A percentile compares a stretch with the other conserved stretches of the same genome.
phyloP scores from a whole-genome alignment of 768 basidiomycete genomes.

The Hydnomerulius pinastri region DNA sequence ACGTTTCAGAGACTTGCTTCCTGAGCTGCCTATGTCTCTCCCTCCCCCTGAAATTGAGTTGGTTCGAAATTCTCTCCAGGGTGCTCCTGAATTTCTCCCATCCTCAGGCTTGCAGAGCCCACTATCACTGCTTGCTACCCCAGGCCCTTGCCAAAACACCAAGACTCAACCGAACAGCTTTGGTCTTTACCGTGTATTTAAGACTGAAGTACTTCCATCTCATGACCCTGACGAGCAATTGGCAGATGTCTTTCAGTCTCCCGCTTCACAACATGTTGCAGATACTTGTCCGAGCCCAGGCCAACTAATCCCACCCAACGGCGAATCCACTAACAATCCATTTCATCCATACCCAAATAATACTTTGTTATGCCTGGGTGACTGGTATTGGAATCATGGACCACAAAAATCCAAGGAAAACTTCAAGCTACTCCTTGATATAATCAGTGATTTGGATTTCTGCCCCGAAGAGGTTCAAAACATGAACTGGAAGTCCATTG shows the following conservation, averaged over 20 bases:
- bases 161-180: slow-evolving; percentile 4
- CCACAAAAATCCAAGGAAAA: slow-evolving; percentile 18
- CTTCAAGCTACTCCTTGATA: slow-evolving; percentile 14
- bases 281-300: too few species aligned
- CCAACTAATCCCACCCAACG: too few species aligned
- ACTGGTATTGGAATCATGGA: slow-evolving; percentile 23
- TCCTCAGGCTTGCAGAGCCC: neutral
- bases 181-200: neutral
- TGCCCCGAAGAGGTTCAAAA: neutral
- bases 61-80: neutral
- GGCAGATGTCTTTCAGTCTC: too few species aligned
- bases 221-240: slow-evolving; percentile 6
- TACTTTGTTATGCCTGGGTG: slow-evolving; percentile 11
- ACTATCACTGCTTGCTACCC: neutral
- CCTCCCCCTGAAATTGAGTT: neutral
- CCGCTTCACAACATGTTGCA: too few species aligned
- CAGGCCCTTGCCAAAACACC: neutral
- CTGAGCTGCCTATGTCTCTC: neutral
- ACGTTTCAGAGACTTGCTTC: slow-evolving; percentile 3
- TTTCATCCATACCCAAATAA: slow-evolving; percentile 18
- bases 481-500: neutral
- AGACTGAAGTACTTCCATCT: neutral
- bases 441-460: slow-evolving; percentile 4
- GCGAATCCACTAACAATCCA: neutral
- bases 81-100: neutral